Percentiles rank a stretch among this genome's conserved stretches.
These are phyloP conservation scores for Pichiaceae sp. DNA, from an alignment of 1,139 yeast genomes.

Conservation along the genomic window DNA sequence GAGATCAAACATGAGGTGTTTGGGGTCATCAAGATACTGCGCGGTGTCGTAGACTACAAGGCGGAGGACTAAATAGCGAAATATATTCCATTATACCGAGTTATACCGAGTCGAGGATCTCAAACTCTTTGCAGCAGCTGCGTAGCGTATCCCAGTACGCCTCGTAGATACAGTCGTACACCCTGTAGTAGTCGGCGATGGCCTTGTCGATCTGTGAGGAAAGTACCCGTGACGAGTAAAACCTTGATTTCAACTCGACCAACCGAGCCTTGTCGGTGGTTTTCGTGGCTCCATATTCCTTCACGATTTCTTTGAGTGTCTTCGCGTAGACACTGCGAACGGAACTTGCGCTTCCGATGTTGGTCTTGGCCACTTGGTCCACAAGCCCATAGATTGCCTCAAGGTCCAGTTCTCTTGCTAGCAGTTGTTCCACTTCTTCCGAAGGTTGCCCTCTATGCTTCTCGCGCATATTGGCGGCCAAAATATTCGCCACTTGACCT, in stretches of 20 bases:
- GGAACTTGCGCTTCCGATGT: slow-evolving; percentile 10
- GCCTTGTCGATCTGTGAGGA: not conserved
- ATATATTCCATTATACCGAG: too few relatives aligned
- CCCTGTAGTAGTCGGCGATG: slow-evolving; percentile 1
- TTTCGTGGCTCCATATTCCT: slow-evolving; percentile 6
- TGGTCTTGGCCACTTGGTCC: slow-evolving; percentile 11
- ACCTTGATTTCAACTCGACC: not conserved
- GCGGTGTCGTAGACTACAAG: slow-evolving; percentile 48
- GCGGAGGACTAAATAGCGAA: slow-evolving; percentile 11
- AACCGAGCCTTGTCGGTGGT: not conserved
- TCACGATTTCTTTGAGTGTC: slow-evolving; percentile 4
- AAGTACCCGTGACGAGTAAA: not conserved
- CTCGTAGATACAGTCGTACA: slow-evolving; percentile 1
- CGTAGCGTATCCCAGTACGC: slow-evolving; percentile 1
- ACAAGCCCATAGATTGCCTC: slow-evolving; percentile 10
- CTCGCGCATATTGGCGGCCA: not conserved
- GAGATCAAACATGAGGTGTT: slow-evolving; percentile 35
- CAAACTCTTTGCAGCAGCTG: not conserved
- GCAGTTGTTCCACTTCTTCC: slow-evolving; percentile 4
- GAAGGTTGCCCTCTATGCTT: too few relatives aligned
- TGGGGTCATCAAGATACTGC: slow-evolving; percentile 51
- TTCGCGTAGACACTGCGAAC: slow-evolving; percentile 10
- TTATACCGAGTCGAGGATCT: not conserved
- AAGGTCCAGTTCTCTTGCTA: slow-evolving; percentile 7
- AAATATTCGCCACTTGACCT: slow-evolving; percentile 7